Percentiles rank a stretch among this genome's conserved stretches.
Evolutionary conservation across 192 early-diverging fungal species (phyloP).

Genomic region (Entomortierella chlamydospora): DNA sequence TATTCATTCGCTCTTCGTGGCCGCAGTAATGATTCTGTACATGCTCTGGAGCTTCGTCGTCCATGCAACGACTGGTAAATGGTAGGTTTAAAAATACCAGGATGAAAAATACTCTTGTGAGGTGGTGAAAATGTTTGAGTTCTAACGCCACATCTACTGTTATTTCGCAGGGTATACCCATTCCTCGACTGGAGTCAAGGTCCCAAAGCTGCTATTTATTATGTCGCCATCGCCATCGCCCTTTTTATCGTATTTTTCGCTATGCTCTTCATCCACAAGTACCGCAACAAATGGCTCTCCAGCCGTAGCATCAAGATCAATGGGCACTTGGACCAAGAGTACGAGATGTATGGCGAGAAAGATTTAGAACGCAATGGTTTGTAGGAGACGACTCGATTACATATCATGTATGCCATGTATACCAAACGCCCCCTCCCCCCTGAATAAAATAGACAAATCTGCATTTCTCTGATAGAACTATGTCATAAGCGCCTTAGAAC

Average conservation of each 20-base stretch:
- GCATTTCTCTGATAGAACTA: no score
- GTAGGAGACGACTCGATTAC: no score
- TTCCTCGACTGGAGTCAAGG: constrained; percentile 45
- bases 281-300: constrained; percentile 26
- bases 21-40: constrained; percentile 41
- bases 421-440: no score
- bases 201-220: constrained; percentile 25
- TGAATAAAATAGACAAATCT: no score
- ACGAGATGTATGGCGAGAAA: constrained; percentile 10
- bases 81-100: constrained; percentile 2
- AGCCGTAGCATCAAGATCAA: constrained; percentile 19
- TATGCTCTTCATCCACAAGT: constrained; percentile 30
- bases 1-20: constrained; percentile 35
- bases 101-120: no score
- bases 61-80: constrained; percentile 16
- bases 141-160: no score
- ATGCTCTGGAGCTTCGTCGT: constrained; percentile 45
- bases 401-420: no score
- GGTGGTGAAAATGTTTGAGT: no score
- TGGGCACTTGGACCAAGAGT: constrained; percentile 25
- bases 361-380: not conserved
- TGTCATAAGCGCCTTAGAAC: no score
- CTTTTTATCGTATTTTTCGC: constrained; percentile 35
- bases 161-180: constrained; percentile 41
- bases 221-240: constrained; percentile 30